Base-by-base conservation (phyloP, 2,329 filamentous ascomycete species). In the Monosporascus sp. region DNA sequence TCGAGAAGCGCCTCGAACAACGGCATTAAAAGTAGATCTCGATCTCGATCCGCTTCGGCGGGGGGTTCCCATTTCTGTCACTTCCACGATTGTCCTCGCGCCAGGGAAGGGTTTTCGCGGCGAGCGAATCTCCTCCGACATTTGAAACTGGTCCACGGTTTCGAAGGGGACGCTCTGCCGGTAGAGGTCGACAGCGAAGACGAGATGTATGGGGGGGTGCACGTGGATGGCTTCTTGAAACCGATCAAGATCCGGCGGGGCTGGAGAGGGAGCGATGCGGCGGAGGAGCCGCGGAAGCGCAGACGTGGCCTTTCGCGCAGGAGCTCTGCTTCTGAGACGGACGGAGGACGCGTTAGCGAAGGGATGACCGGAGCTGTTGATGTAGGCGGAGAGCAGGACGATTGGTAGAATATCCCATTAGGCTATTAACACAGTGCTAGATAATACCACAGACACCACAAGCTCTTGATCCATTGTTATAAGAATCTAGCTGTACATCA, bases 151-250 rank as follows among this genome's bases (percentile, higher is more conserved):
- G 63, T 72, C 14, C 80, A 83, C 60, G 64, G 62, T 9, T 56
- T 46, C 35, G 51, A 60, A 14, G 48, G 49, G 9, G 47, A 51
- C 15, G 51, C 47, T 70, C 70, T 54, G 67, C 70, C 65, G 35
- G 71, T 72, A 20, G 63, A 62, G 31, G 63, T 65, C 17, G 62
- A 70, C 58, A 72, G 76, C 54, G 78, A 74, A 61, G 79, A 77
- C 53, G 81, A 84, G 61, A 78, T 83, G 61, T 60, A 76, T 8
- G 86, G 85, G 0, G 85, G 76, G 0, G 82, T 89, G 20, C 86
- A 89, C 60, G 77, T 83, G 1, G 86, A 90, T 66, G 83, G 86
- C 0, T 90, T 87, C 62, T 59, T 90, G 60, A 73, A 75, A 62
- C 77, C 79, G 4, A 76, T 89, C 50, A 70, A 73, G 53, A 67